Percentiles rank a stretch among this genome's conserved stretches.
Evolutionary conservation across 345 rosid genomes (phyloP).

Genomic region (Cochlearia excelsa): DNA sequence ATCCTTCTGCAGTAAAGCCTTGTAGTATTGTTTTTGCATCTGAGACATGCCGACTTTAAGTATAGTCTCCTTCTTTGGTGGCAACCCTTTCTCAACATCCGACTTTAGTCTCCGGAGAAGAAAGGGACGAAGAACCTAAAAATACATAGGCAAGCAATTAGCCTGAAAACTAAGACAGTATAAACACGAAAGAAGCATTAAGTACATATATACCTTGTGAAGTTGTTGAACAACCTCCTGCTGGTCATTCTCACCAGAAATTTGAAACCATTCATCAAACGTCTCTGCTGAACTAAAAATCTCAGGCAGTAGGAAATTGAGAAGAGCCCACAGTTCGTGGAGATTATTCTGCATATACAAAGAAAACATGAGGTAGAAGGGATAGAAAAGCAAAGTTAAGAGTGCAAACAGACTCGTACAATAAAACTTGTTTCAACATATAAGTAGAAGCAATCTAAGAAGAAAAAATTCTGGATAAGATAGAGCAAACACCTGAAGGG

Average conservation of each 20-base stretch:
- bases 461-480: not conserved
- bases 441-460: not conserved
- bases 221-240: constrained; percentile 99
- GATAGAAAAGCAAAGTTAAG: not conserved
- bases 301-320: constrained; percentile 94
- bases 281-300: constrained; percentile 98
- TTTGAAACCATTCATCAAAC: constrained; percentile 99
- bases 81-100: constrained; percentile 98
- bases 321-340: constrained; percentile 98
- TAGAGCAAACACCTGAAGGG: constrained; percentile 76
- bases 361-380: constrained; percentile 18
- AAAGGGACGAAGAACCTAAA: constrained; percentile 93
- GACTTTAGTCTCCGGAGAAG: constrained; percentile 94
- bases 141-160: constrained; percentile 13
- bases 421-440: not conserved
- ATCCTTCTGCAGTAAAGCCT: constrained; percentile 91
- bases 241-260: constrained; percentile 98
- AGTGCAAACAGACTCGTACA: constrained; percentile 1
- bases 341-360: constrained; percentile 85
- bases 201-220: constrained; percentile 70
- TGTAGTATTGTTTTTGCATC: constrained; percentile 96
- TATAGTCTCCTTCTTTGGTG: constrained; percentile 98
- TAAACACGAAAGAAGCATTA: not conserved
- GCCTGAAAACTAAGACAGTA: not conserved
- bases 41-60: constrained; percentile 99